These are phyloP conservation scores for Phlebopus sp. DNA, from an alignment of 1,284 basidiomycete genomes.

Conservation along the genomic window DNA sequence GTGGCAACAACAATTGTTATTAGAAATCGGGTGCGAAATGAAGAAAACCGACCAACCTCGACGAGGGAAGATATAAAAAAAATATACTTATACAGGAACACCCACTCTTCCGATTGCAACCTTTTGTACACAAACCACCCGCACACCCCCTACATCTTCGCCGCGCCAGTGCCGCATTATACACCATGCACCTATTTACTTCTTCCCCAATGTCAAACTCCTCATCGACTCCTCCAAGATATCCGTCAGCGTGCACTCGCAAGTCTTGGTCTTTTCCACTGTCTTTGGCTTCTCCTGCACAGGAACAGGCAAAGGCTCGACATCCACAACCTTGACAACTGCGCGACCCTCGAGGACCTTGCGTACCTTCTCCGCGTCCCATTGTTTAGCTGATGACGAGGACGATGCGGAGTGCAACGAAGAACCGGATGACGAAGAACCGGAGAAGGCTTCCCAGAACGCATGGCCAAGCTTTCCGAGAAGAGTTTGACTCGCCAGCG, in stretches of 20 bases:
- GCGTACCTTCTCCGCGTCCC: constrained; percentile 75
- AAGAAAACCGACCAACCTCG: too few relatives aligned
- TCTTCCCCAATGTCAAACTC: constrained; percentile 55
- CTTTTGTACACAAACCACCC: too few relatives aligned
- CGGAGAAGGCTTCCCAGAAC: constrained; percentile 81
- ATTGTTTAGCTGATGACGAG: constrained; percentile 32
- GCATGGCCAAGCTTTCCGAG: constrained; percentile 62
- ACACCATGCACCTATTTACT: too few relatives aligned
- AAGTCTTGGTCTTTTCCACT: constrained; percentile 26
- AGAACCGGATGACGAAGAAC: constrained; percentile 31
- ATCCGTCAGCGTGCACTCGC: constrained; percentile 31
- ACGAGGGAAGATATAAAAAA: too few relatives aligned
- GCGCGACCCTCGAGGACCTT: constrained; percentile 75
- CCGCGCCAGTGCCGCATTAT: too few relatives aligned
- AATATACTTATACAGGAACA: too few relatives aligned
- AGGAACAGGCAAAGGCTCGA: constrained; percentile 38
- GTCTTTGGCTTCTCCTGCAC: constrained; percentile 10
- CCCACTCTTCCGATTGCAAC: too few relatives aligned
- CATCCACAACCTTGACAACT: constrained; percentile 69
- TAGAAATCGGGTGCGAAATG: too few relatives aligned
- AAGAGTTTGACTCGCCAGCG: constrained; percentile 69
- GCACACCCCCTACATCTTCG: too few relatives aligned
- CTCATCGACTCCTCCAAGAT: constrained; percentile 64
- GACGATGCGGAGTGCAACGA: constrained; percentile 20
- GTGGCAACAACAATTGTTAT: too few relatives aligned